These are phyloP conservation scores for Alternaria conjuncta DNA, from an alignment of 2,329 filamentous ascomycete species.

Conservation along the genomic window DNA sequence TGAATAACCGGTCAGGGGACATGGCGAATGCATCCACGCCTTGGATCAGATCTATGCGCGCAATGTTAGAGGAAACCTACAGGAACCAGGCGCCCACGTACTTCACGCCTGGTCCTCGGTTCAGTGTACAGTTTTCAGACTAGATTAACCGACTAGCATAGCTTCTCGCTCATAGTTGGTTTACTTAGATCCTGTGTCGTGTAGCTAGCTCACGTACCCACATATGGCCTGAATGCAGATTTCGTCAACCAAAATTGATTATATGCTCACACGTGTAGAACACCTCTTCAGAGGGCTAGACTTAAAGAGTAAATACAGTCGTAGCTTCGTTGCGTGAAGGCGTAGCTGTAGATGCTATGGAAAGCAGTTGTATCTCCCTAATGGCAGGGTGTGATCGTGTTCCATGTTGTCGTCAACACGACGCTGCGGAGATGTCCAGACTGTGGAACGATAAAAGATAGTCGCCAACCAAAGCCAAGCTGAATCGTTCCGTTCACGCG, in stretches of 20 bases:
- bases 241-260: neutral
- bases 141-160: neutral
- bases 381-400: neutral
- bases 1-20: neutral
- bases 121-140: neutral
- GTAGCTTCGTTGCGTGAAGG: neutral
- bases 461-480: neutral
- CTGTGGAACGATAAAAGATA: neutral
- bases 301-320: neutral
- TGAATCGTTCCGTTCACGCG: neutral
- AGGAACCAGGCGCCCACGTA: neutral
- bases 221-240: neutral
- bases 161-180: neutral
- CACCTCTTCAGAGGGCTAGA: neutral
- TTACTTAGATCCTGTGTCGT: neutral
- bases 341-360: neutral
- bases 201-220: neutral
- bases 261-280: neutral
- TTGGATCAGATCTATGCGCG: neutral
- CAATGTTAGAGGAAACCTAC: neutral
- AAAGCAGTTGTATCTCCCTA: neutral
- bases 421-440: neutral
- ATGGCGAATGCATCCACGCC: neutral
- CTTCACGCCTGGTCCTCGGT: neutral
- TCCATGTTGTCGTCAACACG: neutral